Conservation (phyloP, 2,329 filamentous ascomycete genomes). For the Paracoccidioides brasiliensis region DNA sequence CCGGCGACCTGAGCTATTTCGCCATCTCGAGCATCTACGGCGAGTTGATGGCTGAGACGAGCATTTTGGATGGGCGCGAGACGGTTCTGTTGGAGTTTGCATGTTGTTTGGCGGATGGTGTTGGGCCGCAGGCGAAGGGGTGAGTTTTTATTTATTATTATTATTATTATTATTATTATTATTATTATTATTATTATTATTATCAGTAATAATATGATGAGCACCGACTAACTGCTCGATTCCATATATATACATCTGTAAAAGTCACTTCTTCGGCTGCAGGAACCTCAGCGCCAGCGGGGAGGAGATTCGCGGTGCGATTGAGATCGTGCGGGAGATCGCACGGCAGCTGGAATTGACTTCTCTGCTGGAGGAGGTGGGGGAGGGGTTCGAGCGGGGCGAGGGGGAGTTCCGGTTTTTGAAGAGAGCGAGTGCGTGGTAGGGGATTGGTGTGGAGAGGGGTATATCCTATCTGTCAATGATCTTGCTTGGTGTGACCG, state of each 20-base stretch:
- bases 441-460: background rate
- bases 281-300: constrained; percentile 15
- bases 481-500: too few species aligned
- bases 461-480: too few species aligned
- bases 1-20: constrained; percentile 18
- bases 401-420: constrained; percentile 5
- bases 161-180: too few species aligned
- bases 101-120: constrained; percentile 18
- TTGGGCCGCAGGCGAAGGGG: constrained; percentile 19
- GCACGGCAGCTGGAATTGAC: constrained; percentile 10
- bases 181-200: too few species aligned
- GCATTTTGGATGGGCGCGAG: constrained; percentile 14
- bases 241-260: background rate
- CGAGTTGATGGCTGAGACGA: constrained; percentile 16
- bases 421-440: constrained; percentile 5
- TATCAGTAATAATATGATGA: background rate
- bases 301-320: constrained; percentile 10
- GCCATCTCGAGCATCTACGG: constrained; percentile 19
- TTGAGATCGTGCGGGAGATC: constrained; percentile 13
- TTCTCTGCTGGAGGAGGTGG: background rate
- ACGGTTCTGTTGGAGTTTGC: constrained; percentile 20
- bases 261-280: constrained; percentile 18
- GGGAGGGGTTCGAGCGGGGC: background rate
- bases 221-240: background rate
- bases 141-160: constrained; percentile 8